Evolutionary conservation across 768 basidiomycete genomes (phyloP), one percentile per base, ranked within the genome.

Genomic region (Amanita thiersii): DNA sequence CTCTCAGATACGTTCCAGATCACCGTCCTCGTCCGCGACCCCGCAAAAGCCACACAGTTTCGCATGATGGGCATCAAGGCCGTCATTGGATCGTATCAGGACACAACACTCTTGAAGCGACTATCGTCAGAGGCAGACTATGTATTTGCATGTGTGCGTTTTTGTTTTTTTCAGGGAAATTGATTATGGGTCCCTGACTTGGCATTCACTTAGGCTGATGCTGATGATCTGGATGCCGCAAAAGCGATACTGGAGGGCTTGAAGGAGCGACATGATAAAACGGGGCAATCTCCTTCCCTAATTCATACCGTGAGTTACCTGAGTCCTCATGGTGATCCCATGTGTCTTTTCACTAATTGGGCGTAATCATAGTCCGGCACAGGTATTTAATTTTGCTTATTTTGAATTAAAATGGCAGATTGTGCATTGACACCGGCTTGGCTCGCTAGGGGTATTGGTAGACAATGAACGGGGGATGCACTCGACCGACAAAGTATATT

Each of bases 91-190:
- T 65, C 66, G 2, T 48, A 65, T 41, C 47, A 55, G n/a, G 69
- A 78, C 50, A 47, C 57, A 7, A 47, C 53, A 1, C 50, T 69
- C 18, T 49, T 77, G 5, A 57, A 58, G 23, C 49, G 59, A 14
- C 50, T 65, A 18, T 66, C 74, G 4, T 56, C 58, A 19, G 57
- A 66, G 25, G 63, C 73, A 5, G 71, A 77, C 50, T 44, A 75
- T 15, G 65, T 71, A 1, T 55, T 72, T 44, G 59, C 68, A 4
- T 66, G 63, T 45, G 72, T 69, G 46, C 47, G 60, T 50, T 8
- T 17, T 14, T 14, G n/a, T n/a, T n/a, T n/a, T 30, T 14, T 14
- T 9, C 9, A 30, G 14, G 14, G 9, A 30, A 30, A 30, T 14
- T 14, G 29, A 30, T 9, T 30, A 9, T 30, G n/a, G 25, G 28